These are phyloP conservation scores for Xanthoconium separans DNA, from an alignment of 1,284 basidiomycete species.

Conservation along the genomic window DNA sequence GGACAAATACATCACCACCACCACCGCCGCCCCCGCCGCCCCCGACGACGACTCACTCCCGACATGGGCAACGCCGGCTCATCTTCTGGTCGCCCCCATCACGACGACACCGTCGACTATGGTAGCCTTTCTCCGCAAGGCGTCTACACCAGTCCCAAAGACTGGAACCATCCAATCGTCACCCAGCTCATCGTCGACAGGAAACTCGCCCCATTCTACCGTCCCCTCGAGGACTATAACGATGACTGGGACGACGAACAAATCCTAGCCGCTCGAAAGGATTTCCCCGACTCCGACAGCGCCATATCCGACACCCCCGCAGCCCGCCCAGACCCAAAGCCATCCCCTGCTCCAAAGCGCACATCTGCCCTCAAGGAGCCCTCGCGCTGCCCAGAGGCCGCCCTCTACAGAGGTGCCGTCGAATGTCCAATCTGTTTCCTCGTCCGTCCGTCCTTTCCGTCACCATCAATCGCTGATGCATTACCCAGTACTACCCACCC, in stretches of 20 bases:
- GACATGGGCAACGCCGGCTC: slow-evolving; percentile 78
- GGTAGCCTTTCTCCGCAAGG: slow-evolving; percentile 88
- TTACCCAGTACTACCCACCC: slow-evolving; percentile 80
- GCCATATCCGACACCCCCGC: slow-evolving; percentile 34
- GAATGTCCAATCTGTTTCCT: slow-evolving; percentile 99
- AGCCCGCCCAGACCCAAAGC: slow-evolving; percentile 42
- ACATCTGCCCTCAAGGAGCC: slow-evolving; percentile 50
- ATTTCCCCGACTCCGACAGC: slow-evolving; percentile 48
- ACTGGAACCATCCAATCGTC: slow-evolving; percentile 90
- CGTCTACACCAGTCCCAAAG: slow-evolving; percentile 82
- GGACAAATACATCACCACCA: slow-evolving; percentile 17
- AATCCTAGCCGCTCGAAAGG: slow-evolving; percentile 75
- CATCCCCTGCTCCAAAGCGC: slow-evolving; percentile 44
- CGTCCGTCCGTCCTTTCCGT: slow-evolving; percentile 52
- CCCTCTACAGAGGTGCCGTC: slow-evolving; percentile 80
- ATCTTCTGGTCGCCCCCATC: slow-evolving; percentile 63
- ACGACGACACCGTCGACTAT: slow-evolving; percentile 78
- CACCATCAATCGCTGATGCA: slow-evolving; percentile 23
- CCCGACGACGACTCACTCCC: background rate
- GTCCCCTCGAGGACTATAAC: slow-evolving; percentile 91
- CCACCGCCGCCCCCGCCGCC: background rate
- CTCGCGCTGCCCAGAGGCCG: slow-evolving; percentile 62
- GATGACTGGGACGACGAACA: slow-evolving; percentile 83
- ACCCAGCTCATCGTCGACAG: slow-evolving; percentile 85
- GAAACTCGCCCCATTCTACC: slow-evolving; percentile 92